These are phyloP conservation scores for Jimgerdemannia flammicorona DNA, from an alignment of 192 early-diverging fungal species.

Conservation along the genomic window DNA sequence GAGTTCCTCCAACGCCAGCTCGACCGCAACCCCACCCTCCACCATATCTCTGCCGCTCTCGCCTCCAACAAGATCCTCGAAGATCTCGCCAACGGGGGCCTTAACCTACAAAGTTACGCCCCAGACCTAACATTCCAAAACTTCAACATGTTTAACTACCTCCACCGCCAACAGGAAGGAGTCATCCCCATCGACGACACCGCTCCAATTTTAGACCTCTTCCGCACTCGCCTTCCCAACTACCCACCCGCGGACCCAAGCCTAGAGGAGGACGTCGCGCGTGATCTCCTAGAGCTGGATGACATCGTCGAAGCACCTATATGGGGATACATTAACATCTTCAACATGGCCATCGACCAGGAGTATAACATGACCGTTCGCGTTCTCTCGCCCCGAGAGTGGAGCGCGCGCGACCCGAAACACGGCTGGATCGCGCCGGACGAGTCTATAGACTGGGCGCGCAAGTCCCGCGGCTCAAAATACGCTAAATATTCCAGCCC, in stretches of 20 bases:
- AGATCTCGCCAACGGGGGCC: neutral
- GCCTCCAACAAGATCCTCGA: neutral
- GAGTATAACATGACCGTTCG: neutral
- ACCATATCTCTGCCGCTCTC: neutral
- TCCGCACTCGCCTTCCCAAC: neutral
- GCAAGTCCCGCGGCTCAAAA: neutral
- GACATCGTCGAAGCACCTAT: neutral
- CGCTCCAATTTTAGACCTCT: neutral
- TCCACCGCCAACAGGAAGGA: neutral
- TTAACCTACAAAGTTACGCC: neutral
- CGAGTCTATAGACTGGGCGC: neutral
- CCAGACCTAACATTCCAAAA: neutral
- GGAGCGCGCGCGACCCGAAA: neutral
- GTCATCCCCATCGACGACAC: neutral
- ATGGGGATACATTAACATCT: neutral
- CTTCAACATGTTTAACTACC: neutral
- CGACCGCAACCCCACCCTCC: neutral
- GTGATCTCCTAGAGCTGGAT: neutral
- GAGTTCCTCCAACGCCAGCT: neutral
- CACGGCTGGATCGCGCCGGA: neutral
- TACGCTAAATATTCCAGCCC: neutral
- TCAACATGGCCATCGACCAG: neutral
- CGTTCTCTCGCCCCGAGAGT: neutral
- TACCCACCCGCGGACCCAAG: too few species aligned
- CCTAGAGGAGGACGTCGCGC: neutral